phyloP scores from a whole-genome alignment of 345 rosid genomes.

The Hibiscus trionum region DNA sequence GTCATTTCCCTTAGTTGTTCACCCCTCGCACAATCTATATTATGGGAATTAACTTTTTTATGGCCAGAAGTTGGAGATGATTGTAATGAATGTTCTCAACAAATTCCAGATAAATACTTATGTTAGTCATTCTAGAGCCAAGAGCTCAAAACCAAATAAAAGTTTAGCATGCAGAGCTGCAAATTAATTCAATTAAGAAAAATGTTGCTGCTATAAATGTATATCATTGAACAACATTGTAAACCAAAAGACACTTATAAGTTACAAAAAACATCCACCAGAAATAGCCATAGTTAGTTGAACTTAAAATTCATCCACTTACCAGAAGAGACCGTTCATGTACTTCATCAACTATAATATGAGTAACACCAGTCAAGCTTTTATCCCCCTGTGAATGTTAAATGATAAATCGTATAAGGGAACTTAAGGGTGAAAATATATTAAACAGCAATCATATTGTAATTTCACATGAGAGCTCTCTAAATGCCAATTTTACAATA shows the following conservation, averaged over 20 bases:
- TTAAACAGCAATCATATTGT: not conserved
- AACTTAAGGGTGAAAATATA: not conserved
- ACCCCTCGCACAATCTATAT: not conserved
- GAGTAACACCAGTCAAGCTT: constrained; percentile 62
- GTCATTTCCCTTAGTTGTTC: not conserved
- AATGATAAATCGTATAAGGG: not conserved
- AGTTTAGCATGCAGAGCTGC: not conserved
- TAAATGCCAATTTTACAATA: not conserved
- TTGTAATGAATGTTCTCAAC: not conserved
- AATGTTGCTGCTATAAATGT: not conserved
- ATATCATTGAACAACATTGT: not conserved
- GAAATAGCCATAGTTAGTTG: not conserved
- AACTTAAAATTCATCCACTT: constrained; percentile 25
- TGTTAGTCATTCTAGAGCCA: not conserved
- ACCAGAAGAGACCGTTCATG: constrained; percentile 94
- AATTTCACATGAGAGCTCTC: not conserved
- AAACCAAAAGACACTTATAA: not conserved
- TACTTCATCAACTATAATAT: constrained; percentile 91
- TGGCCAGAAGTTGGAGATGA: not conserved
- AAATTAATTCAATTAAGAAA: not conserved
- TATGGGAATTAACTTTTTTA: not conserved
- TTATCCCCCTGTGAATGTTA: constrained; percentile 56
- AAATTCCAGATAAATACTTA: not conserved
- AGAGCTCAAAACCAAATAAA: not conserved
- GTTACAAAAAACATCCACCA: not conserved